phyloP scores from a whole-genome alignment of 495 filamentous ascomycete genomes.

The Aspergillus kassunensis region DNA sequence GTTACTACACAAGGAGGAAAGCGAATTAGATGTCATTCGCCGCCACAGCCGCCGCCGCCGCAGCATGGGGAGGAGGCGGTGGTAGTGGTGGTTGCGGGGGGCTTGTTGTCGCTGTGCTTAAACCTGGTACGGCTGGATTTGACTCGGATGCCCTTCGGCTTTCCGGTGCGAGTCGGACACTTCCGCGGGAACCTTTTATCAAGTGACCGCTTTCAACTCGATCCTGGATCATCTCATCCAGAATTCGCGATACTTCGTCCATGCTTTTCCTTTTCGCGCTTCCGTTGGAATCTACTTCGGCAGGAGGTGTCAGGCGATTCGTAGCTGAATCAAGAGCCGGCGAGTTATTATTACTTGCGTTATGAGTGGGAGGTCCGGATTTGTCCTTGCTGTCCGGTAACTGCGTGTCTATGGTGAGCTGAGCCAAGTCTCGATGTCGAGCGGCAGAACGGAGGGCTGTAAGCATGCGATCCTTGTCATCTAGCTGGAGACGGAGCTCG shows the following conservation, averaged over 20 bases:
- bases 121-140: slow-evolving; percentile 22
- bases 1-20: neutral
- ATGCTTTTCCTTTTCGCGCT: slow-evolving; percentile 65
- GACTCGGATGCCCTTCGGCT: slow-evolving; percentile 36
- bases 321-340: slow-evolving; percentile 5
- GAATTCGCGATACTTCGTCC: slow-evolving; percentile 83
- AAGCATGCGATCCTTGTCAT: slow-evolving; percentile 96
- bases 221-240: slow-evolving; percentile 93
- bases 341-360: neutral
- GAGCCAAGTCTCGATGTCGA: slow-evolving; percentile 83
- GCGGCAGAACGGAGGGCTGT: slow-evolving; percentile 81
- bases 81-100: neutral
- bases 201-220: slow-evolving; percentile 68
- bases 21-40: neutral
- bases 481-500: slow-evolving; percentile 80
- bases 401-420: slow-evolving; percentile 43
- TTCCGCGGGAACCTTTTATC: slow-evolving; percentile 55
- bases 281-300: slow-evolving; percentile 27
- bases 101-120: slow-evolving; percentile 14
- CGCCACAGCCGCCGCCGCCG: no score
- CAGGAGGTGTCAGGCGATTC: slow-evolving; percentile 21
- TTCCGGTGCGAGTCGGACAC: slow-evolving; percentile 43
- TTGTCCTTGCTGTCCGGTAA: slow-evolving; percentile 32
- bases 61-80: no score
- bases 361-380: slow-evolving; percentile 18